These are phyloP conservation scores for Geosmithia flava DNA, from an alignment of 2,329 filamentous ascomycete species.

Conservation along the genomic window DNA sequence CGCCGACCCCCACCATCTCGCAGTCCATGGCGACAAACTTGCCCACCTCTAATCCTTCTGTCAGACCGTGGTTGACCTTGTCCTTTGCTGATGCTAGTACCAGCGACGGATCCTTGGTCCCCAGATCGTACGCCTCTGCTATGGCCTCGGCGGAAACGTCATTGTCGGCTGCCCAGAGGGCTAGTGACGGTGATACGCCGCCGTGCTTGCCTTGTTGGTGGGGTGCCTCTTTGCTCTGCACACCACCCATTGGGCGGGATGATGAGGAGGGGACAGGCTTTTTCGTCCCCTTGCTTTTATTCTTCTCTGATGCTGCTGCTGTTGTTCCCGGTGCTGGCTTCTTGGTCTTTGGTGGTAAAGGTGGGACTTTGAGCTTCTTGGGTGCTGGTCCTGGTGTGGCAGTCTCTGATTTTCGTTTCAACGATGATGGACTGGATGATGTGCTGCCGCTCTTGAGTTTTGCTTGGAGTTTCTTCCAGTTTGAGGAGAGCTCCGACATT, in stretches of 20 bases:
- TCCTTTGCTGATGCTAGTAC: slow-evolving; percentile 33
- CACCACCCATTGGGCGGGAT: slow-evolving; percentile 37
- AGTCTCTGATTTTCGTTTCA: slow-evolving; percentile 28
- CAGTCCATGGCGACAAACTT: slow-evolving; percentile 93
- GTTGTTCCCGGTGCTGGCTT: not conserved
- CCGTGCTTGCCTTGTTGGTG: slow-evolving; percentile 22
- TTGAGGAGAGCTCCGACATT: slow-evolving; percentile 45
- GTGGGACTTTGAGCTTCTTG: slow-evolving; percentile 13
- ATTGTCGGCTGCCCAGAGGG: slow-evolving; percentile 49
- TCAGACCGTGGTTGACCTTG: slow-evolving; percentile 51
- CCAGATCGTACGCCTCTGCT: slow-evolving; percentile 48
- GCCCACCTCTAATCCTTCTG: slow-evolving; percentile 54
- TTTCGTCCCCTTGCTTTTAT: slow-evolving; percentile 6
- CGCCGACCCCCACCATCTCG: slow-evolving; percentile 90
- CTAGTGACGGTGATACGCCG: slow-evolving; percentile 38
- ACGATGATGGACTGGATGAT: slow-evolving; percentile 17
- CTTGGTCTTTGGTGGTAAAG: slow-evolving; percentile 1
- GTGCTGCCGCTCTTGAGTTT: slow-evolving; percentile 38
- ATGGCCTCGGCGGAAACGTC: slow-evolving; percentile 47
- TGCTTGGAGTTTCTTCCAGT: slow-evolving; percentile 70
- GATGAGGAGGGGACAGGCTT: not conserved
- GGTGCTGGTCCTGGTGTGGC: slow-evolving; percentile 11
- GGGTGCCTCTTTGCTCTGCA: slow-evolving; percentile 32
- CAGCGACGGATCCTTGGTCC: slow-evolving; percentile 32
- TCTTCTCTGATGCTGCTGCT: slow-evolving; percentile 3